phyloP scores from a whole-genome alignment of 2,329 filamentous ascomycete species.

The Clathrospora elynae region DNA sequence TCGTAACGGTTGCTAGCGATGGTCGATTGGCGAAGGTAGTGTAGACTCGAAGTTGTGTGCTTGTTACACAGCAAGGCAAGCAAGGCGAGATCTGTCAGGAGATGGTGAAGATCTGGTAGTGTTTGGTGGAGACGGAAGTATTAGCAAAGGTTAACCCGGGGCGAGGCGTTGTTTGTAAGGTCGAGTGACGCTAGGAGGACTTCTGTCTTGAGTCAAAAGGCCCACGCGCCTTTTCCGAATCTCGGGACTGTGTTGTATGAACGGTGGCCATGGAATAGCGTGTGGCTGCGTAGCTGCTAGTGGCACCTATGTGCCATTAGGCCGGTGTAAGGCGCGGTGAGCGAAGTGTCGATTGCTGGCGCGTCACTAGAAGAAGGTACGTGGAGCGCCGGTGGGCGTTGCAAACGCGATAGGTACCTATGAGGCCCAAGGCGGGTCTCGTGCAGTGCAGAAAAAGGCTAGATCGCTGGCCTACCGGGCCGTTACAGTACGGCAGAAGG shows the following conservation, averaged over 20 bases:
- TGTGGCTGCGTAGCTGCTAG: conserved; percentile 25
- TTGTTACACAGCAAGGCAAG: conserved; percentile 16
- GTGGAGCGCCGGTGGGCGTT: conserved; percentile 29
- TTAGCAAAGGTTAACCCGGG: conserved; percentile 12
- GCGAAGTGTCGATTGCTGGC: conserved; percentile 23
- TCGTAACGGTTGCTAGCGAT: conserved; percentile 2
- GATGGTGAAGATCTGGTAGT: conserved; percentile 10
- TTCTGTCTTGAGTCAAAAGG: conserved; percentile 28
- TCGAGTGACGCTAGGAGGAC: conserved; percentile 38
- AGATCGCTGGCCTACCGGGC: conserved; percentile 35
- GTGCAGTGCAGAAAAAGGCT: conserved; percentile 40
- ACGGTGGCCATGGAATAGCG: conserved; percentile 27
- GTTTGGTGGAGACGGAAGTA: conserved; percentile 15
- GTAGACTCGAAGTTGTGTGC: conserved; percentile 3
- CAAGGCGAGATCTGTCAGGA: conserved; percentile 13
- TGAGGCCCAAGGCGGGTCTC: conserved; percentile 38
- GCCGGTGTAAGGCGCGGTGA: conserved; percentile 18
- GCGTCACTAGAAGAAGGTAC: conserved; percentile 25
- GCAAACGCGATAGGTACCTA: conserved; percentile 21
- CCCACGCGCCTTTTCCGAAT: conserved; percentile 31
- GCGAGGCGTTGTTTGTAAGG: conserved; percentile 25
- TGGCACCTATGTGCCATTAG: conserved; percentile 22
- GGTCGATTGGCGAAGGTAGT: conserved; percentile 4
- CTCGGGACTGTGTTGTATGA: conserved; percentile 25
- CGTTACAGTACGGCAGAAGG: conserved; percentile 26